Evolutionary conservation across 2,329 filamentous ascomycete genomes (phyloP), one percentile per base, ranked within the genome.

Genomic region (Ilyonectria mors-panacis): DNA sequence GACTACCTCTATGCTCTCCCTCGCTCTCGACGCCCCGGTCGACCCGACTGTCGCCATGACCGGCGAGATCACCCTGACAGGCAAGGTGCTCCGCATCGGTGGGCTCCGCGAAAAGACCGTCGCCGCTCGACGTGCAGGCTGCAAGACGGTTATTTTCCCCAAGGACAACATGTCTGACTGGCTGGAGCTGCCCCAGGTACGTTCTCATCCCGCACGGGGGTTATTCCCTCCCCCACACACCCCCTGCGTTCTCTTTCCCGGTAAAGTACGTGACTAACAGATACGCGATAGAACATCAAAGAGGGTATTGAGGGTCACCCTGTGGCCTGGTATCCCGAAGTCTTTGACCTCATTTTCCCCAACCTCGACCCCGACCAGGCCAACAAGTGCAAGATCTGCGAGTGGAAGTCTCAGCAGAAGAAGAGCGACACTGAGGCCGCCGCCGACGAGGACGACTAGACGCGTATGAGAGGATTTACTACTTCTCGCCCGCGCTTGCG

Each of bases 31-130:
- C 72, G 87, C 88, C 51, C 87, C 92, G 17, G 87, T 99, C 56
- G 88, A 94, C 77, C 94, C 95, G 7, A 94, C 93, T 1, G 91
- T 98, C 73, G 95, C 97, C 66, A 99, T 99, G 96, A 99, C 96
- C 1, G 96, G 96, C 70, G 96, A 99, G 82, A 85, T 99, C 70
- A 99, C 97, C 2, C 91, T 99, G 59, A 99, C 96, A 1, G 96
- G 96, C 61, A 99, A 99, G 84, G 95, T 99, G 2, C 84, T 99
- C 59, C 88, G 96, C 69, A 99, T 99, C 79, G 96, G 96, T 56
- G 96, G 96, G 0, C 83, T 99, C 74, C 87, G 96, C 53, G 96
- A 99, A 85, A 99, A 99, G 91, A 98, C 96, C 7, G 95, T 99
- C 44, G 96, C 96, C 33, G 97, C 96, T 65, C 89, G 95, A 77